phyloP scores from a whole-genome alignment of 2,329 filamentous ascomycete genomes.

The Calonectria leucothoes region DNA sequence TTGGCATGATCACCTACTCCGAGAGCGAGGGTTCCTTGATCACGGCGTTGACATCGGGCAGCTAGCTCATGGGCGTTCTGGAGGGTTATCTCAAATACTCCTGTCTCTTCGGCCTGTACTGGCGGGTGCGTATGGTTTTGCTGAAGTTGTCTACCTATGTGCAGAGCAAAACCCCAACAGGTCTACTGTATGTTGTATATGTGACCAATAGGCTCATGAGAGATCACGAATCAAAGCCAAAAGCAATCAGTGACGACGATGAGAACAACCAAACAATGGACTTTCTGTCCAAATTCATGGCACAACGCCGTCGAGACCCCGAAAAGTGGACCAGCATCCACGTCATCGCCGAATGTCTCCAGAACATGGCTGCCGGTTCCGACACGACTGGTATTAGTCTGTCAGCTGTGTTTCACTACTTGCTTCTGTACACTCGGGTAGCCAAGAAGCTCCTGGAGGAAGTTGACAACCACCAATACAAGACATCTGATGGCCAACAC shows the following conservation, averaged over 20 bases:
- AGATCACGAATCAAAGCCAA: neutral
- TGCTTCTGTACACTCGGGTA: neutral
- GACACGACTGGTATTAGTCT: neutral
- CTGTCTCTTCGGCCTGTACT: constrained; percentile 4
- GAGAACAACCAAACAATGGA: neutral
- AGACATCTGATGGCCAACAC: neutral
- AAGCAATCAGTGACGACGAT: neutral
- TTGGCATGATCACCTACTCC: constrained; percentile 17
- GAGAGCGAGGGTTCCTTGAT: constrained; percentile 27
- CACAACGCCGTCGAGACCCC: neutral
- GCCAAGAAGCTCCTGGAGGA: neutral
- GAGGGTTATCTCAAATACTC: constrained; percentile 27
- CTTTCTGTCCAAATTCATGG: constrained; percentile 2
- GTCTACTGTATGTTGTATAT: neutral
- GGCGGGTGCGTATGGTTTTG: neutral
- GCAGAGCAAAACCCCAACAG: neutral
- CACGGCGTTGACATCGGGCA: constrained; percentile 21
- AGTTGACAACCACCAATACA: neutral
- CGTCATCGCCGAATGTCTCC: neutral
- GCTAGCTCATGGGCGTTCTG: constrained; percentile 21
- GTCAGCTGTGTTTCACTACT: neutral
- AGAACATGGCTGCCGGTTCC: neutral
- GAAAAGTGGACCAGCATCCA: neutral
- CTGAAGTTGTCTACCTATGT: neutral
- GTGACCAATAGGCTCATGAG: neutral